Conservation (phyloP, 495 filamentous ascomycete species). For the Trichoderma erinaceum region DNA sequence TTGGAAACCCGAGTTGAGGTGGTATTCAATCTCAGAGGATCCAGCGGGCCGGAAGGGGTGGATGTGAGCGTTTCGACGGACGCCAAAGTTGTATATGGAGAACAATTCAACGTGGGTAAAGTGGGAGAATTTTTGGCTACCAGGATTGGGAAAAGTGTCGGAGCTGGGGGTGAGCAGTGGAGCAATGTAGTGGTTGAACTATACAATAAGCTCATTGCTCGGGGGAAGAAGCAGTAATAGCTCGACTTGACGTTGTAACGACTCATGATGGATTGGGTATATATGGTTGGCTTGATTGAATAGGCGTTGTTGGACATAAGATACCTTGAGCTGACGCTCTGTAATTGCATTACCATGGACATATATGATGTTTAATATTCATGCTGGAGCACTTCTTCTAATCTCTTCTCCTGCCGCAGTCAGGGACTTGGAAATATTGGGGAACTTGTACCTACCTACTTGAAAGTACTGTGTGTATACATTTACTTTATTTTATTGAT, state of each 20-base stretch:
- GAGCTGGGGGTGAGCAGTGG: conserved; percentile 43
- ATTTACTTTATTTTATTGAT: too few relatives aligned
- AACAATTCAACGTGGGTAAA: conserved; percentile 56
- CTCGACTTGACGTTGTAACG: neutral
- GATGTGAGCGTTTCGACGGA: conserved; percentile 40
- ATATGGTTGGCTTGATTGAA: neutral
- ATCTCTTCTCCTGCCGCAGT: neutral
- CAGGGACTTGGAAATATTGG: neutral
- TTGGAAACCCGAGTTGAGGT: conserved; percentile 58
- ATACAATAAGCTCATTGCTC: conserved; percentile 47
- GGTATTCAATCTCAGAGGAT: conserved; percentile 31
- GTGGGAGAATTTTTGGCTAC: conserved; percentile 53
- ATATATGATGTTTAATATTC: neutral
- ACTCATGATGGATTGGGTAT: conserved; percentile 3
- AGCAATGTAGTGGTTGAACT: conserved; percentile 51
- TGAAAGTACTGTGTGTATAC: too few relatives aligned
- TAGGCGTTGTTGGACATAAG: conserved; percentile 5
- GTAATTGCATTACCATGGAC: neutral
- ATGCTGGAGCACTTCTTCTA: neutral
- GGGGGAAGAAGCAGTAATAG: conserved; percentile 39
- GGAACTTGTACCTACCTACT: too few relatives aligned
- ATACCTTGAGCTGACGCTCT: conserved; percentile 9
- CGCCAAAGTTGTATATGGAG: conserved; percentile 59
- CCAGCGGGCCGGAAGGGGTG: conserved; percentile 27
- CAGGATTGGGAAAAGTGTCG: conserved; percentile 36